These are phyloP conservation scores for Trichoderma gamsii DNA, from an alignment of 495 filamentous ascomycete genomes.

Conservation along the genomic window DNA sequence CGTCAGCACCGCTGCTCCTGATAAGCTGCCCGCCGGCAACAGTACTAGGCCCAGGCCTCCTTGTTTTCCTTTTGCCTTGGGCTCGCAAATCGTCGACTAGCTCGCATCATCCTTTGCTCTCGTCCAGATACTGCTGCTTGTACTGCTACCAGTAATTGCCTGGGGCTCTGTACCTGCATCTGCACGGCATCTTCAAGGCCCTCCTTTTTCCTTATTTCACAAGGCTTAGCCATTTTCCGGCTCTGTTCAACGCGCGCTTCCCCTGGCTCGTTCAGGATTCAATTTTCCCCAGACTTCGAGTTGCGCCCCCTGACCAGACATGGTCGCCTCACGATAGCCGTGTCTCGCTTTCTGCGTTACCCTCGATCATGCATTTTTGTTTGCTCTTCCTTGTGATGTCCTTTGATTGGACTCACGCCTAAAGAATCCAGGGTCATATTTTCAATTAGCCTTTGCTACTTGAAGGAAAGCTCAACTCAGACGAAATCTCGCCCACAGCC, in stretches of 20 bases:
- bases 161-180: background rate
- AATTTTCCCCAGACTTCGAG: background rate
- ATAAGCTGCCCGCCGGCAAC: background rate
- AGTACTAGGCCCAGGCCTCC: background rate
- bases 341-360: background rate
- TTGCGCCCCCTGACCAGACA: conserved; percentile 6
- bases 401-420: conserved; percentile 9
- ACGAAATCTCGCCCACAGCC: background rate
- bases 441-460: background rate
- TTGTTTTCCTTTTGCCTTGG: background rate
- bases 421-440: background rate
- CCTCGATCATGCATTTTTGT: conserved; percentile 6
- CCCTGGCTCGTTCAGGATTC: background rate
- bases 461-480: background rate
- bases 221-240: background rate
- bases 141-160: background rate
- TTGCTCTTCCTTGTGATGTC: background rate
- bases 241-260: background rate
- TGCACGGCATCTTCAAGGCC: background rate
- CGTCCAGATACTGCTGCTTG: background rate
- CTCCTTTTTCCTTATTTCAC: background rate
- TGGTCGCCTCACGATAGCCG: conserved; percentile 9
- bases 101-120: background rate
- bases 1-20: background rate
- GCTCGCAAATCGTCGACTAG: background rate